phyloP scores from a whole-genome alignment of 2,329 filamentous ascomycete genomes.

The Fusarium clavum region DNA sequence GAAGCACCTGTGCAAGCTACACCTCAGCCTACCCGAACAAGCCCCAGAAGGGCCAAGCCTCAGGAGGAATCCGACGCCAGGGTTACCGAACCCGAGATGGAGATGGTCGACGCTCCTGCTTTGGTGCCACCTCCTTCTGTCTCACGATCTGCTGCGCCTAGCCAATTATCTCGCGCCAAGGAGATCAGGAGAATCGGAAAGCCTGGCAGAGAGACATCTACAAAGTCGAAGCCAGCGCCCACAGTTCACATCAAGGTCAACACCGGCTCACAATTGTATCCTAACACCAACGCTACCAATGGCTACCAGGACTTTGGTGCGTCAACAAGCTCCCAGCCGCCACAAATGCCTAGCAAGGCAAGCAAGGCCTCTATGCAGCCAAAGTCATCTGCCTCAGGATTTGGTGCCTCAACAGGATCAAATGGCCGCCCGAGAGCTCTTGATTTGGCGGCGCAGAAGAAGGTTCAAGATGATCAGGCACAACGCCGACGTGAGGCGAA shows the following conservation, averaged over 20 bases:
- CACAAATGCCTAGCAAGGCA: slow-evolving; percentile 68
- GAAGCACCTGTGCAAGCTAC: slow-evolving; percentile 51
- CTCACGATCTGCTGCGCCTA: slow-evolving; percentile 62
- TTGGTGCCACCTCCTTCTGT: slow-evolving; percentile 71
- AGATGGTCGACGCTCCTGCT: slow-evolving; percentile 68
- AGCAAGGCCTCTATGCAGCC: slow-evolving; percentile 74
- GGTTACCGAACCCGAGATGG: slow-evolving; percentile 56
- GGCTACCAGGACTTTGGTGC: slow-evolving; percentile 61
- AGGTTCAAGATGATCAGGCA: slow-evolving; percentile 80
- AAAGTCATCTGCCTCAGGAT: slow-evolving; percentile 66
- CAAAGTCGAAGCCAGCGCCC: slow-evolving; percentile 72
- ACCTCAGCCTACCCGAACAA: slow-evolving; percentile 58
- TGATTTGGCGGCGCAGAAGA: slow-evolving; percentile 81
- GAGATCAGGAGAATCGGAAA: slow-evolving; percentile 71
- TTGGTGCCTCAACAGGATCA: slow-evolving; percentile 68
- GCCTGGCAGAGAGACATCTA: slow-evolving; percentile 68
- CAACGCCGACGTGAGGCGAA: slow-evolving; percentile 85
- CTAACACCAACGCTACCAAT: slow-evolving; percentile 68
- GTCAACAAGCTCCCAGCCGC: slow-evolving; percentile 53
- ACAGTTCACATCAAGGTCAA: slow-evolving; percentile 77
- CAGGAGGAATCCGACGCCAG: slow-evolving; percentile 48
- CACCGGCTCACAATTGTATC: slow-evolving; percentile 70
- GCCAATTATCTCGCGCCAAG: slow-evolving; percentile 61
- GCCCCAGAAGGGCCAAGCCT: slow-evolving; percentile 63
- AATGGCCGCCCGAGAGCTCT: slow-evolving; percentile 76